Conservation (phyloP, 148 eudicot species). For the Polygonum maritimum region DNA sequence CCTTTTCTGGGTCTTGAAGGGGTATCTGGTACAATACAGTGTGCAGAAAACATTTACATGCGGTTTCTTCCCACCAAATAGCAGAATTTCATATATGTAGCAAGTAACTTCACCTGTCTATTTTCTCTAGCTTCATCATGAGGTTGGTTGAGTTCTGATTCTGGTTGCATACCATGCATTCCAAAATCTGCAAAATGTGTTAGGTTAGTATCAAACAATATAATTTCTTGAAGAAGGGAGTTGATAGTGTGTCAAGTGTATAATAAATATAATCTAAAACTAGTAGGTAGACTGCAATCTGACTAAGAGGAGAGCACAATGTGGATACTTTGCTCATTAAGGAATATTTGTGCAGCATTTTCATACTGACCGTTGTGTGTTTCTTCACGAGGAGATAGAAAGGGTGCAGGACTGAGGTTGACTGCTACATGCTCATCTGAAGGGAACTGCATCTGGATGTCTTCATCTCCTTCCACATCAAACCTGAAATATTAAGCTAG, state of each 20-base stretch:
- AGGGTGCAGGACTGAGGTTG: conserved; percentile 38
- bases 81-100: background rate
- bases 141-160: background rate
- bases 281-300: background rate
- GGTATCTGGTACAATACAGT: conserved; percentile 18
- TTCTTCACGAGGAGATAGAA: conserved; percentile 53
- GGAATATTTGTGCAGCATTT: background rate
- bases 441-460: conserved; percentile 38
- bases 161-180: background rate
- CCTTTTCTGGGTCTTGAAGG: conserved; percentile 24
- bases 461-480: conserved; percentile 79
- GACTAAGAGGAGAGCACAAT: background rate
- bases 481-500: conserved; percentile 39
- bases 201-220: background rate
- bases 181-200: background rate
- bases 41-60: background rate
- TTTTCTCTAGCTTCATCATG: background rate
- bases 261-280: background rate
- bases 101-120: background rate
- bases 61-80: background rate
- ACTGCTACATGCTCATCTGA: conserved; percentile 37
- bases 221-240: background rate
- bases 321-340: background rate
- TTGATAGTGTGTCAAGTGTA: background rate
- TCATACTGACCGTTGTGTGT: conserved; percentile 26